Percentiles rank a stretch among this genome's conserved stretches.
These are phyloP conservation scores for Talaromyces rugulosus DNA, from an alignment of 2,329 filamentous ascomycete species.

Conservation along the genomic window DNA sequence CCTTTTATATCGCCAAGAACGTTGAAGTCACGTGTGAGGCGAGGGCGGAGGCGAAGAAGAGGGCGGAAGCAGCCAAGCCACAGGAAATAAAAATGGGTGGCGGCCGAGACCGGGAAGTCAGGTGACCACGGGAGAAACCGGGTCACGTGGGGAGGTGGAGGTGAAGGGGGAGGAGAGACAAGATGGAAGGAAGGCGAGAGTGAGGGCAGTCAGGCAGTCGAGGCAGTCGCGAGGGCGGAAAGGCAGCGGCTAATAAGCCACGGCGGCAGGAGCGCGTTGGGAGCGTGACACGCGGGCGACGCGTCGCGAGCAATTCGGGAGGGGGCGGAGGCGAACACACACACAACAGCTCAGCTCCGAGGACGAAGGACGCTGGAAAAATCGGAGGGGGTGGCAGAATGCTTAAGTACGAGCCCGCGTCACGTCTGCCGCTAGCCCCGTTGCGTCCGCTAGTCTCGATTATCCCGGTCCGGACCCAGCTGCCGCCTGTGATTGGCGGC, in stretches of 20 bases:
- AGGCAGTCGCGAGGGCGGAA: conserved; percentile 5
- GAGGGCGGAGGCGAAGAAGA: conserved; percentile 14
- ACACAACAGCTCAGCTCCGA: conserved; percentile 26
- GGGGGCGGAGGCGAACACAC: conserved; percentile 8
- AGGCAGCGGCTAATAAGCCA: conserved; percentile 13
- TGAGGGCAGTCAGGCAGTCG: not conserved
- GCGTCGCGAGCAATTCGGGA: not conserved
- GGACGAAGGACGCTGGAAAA: conserved; percentile 34
- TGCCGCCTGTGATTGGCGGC: conserved; percentile 26
- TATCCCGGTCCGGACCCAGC: conserved; percentile 30
- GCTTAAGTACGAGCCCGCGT: conserved; percentile 37
- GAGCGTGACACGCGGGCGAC: not conserved
- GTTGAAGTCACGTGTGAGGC: conserved; percentile 33
- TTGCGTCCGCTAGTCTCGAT: conserved; percentile 30
- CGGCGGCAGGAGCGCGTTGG: conserved; percentile 8
- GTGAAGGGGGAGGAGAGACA: not conserved
- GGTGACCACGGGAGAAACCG: conserved; percentile 13
- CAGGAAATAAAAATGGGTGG: not conserved
- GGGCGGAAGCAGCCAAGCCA: conserved; percentile 15
- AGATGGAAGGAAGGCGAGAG: conserved; percentile 2
- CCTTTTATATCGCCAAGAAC: conserved; percentile 43
- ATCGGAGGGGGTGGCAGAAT: conserved; percentile 38
- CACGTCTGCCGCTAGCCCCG: conserved; percentile 35
- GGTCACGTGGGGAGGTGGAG: not conserved
- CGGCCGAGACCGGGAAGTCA: conserved; percentile 7